Conservation (phyloP, 2,329 filamentous ascomycete genomes). For the Zopfia rhizophila region DNA sequence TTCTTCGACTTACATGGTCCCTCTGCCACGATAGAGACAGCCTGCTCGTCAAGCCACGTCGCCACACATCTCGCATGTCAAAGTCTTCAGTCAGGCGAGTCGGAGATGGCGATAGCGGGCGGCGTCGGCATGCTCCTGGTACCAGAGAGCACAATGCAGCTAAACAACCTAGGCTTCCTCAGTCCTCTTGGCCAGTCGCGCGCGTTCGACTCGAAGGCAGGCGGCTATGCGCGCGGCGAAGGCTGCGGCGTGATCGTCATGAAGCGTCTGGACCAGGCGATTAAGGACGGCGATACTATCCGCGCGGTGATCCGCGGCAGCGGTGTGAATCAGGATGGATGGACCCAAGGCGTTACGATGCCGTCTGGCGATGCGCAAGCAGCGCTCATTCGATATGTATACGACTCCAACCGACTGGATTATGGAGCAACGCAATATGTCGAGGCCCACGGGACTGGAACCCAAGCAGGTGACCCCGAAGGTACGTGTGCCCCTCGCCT, state of each 20-base stretch:
- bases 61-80: conserved; percentile 21
- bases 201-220: conserved; percentile 36
- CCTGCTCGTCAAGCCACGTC: conserved; percentile 5
- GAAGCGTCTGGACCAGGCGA: conserved; percentile 32
- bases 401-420: conserved; percentile 32
- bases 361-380: too few species aligned
- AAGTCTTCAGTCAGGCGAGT: conserved; percentile 36
- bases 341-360: too few species aligned
- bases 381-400: too few species aligned
- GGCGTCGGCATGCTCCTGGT: conserved; percentile 50
- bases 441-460: conserved; percentile 22
- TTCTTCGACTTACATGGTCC: conserved; percentile 48
- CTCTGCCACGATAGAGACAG: conserved; percentile 49
- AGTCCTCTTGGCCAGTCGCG: conserved; percentile 31
- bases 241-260: conserved; percentile 36
- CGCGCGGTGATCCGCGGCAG: conserved; percentile 33
- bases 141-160: conserved; percentile 24
- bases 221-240: conserved; percentile 39
- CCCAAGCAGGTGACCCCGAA: conserved; percentile 21
- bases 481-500: too few species aligned
- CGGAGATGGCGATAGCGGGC: conserved; percentile 46
- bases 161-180: conserved; percentile 18
- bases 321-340: conserved; percentile 28
- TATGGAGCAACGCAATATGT: conserved; percentile 2
- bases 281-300: conserved; percentile 36